A percentile compares a stretch with the other conserved stretches of the same genome.
Conservation (phyloP, 805 yeast genomes). For the Candida yuanshanica region DNA sequence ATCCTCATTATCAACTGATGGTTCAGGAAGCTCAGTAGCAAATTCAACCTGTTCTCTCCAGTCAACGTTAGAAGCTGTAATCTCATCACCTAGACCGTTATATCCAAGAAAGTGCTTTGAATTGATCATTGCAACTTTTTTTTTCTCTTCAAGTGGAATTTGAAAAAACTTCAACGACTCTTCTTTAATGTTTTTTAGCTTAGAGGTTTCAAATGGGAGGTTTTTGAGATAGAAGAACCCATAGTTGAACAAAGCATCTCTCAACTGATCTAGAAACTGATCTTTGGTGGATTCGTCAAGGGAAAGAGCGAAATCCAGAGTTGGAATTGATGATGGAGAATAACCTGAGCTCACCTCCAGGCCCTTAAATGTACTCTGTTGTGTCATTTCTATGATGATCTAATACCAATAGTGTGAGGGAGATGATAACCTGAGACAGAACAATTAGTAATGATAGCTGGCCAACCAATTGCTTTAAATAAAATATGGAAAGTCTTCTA, state of each 20-base stretch:
- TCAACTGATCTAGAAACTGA: constrained; percentile 16
- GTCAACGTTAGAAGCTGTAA: constrained; percentile 38
- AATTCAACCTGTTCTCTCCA: constrained; percentile 48
- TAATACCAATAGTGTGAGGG: too few species aligned
- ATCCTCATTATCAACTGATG: constrained; percentile 26
- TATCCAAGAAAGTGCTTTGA: constrained; percentile 43
- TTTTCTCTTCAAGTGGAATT: constrained; percentile 34
- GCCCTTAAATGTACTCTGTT: not conserved
- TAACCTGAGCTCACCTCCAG: not conserved
- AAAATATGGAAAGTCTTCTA: too few species aligned
- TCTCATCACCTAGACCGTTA: constrained; percentile 40
- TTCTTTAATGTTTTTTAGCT: constrained; percentile 19
- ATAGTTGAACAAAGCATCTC: constrained; percentile 47
- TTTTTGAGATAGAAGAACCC: constrained; percentile 38
- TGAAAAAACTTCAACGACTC: constrained; percentile 34
- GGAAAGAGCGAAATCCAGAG: constrained; percentile 2
- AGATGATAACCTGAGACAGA: too few species aligned
- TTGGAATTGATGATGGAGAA: constrained; percentile 2
- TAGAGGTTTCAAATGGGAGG: constrained; percentile 37
- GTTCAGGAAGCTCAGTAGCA: constrained; percentile 43
- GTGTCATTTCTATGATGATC: too few species aligned
- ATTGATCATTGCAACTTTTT: constrained; percentile 35
- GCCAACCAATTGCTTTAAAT: too few species aligned
- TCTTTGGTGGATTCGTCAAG: not conserved
- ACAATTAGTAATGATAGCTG: too few species aligned